phyloP scores from a whole-genome alignment of 805 yeast species.

The Starmerella bombicola region DNA sequence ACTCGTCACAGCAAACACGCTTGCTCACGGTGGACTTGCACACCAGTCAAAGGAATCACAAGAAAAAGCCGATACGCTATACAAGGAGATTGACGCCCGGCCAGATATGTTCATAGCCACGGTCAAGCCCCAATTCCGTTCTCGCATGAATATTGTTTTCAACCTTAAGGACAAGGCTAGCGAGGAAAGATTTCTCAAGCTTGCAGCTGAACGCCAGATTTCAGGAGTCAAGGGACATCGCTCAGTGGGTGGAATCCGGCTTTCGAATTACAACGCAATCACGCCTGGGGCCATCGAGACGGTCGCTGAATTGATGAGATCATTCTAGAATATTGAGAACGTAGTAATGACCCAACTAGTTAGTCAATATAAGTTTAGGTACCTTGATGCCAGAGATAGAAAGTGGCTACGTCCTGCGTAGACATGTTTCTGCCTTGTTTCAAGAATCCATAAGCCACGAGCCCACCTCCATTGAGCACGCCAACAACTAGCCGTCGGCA shows the following conservation, averaged over 20 bases:
- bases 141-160: constrained; percentile 89
- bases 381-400: constrained; percentile 17
- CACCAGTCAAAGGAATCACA: constrained; percentile 46
- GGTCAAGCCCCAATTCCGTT: constrained; percentile 52
- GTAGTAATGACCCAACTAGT: not conserved
- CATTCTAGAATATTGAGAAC: constrained; percentile 4
- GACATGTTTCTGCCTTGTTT: constrained; percentile 6
- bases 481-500: constrained; percentile 20
- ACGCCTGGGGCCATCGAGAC: constrained; percentile 32
- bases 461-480: constrained; percentile 9
- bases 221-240: constrained; percentile 89
- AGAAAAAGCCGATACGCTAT: constrained; percentile 51
- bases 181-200: constrained; percentile 58
- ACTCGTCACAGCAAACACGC: constrained; percentile 54
- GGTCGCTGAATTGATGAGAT: constrained; percentile 13
- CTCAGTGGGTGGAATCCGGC: constrained; percentile 94
- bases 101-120: constrained; percentile 56
- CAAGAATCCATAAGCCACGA: constrained; percentile 17
- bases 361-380: no score
- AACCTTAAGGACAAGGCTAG: constrained; percentile 49
- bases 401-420: constrained; percentile 14
- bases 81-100: constrained; percentile 50
- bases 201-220: constrained; percentile 47
- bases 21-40: constrained; percentile 59
- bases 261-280: constrained; percentile 85